Evolutionary conservation across 2,329 filamentous ascomycete genomes (phyloP).

Genomic region (Cryphonectria carpinicola): DNA sequence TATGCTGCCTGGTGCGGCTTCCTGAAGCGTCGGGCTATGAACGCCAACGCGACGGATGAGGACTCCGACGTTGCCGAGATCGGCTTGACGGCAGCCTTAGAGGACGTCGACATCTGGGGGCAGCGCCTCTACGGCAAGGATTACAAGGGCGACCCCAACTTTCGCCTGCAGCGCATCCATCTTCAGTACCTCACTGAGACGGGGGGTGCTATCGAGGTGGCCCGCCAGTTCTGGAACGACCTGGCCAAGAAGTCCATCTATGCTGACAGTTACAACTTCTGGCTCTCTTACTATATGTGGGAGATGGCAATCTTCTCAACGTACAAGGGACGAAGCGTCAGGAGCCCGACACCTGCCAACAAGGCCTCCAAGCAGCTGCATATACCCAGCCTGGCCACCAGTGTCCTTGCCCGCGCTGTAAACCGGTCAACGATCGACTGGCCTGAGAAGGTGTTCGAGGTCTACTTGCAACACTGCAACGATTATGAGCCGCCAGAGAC

Average conservation of each 20-base stretch:
- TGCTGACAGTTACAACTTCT: slow-evolving; percentile 86
- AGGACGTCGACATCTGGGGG: slow-evolving; percentile 81
- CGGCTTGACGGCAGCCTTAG: slow-evolving; percentile 81
- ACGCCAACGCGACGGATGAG: slow-evolving; percentile 74
- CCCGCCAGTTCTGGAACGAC: slow-evolving; percentile 76
- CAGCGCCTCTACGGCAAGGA: slow-evolving; percentile 73
- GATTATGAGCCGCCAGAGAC: slow-evolving; percentile 83
- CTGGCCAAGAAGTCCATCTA: slow-evolving; percentile 67
- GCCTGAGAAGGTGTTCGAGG: slow-evolving; percentile 75
- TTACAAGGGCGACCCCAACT: slow-evolving; percentile 86
- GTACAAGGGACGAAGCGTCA: slow-evolving; percentile 50
- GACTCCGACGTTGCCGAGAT: slow-evolving; percentile 89
- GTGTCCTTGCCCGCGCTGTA: slow-evolving; percentile 74
- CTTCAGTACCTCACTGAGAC: slow-evolving; percentile 91
- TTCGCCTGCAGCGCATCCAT: slow-evolving; percentile 86
- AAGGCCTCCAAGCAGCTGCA: slow-evolving; percentile 44
- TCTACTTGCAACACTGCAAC: slow-evolving; percentile 81
- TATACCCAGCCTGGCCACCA: slow-evolving; percentile 74
- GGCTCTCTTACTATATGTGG: slow-evolving; percentile 90
- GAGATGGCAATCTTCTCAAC: slow-evolving; percentile 71
- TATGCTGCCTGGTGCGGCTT: slow-evolving; percentile 96
- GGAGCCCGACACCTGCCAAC: slow-evolving; percentile 55
- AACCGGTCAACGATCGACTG: slow-evolving; percentile 68
- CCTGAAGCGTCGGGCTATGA: slow-evolving; percentile 82
- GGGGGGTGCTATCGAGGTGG: slow-evolving; percentile 75